Evolutionary conservation across 768 basidiomycete genomes (phyloP), one percentile per base, ranked within the genome.

Genomic region (Sarcodon aspratus): DNA sequence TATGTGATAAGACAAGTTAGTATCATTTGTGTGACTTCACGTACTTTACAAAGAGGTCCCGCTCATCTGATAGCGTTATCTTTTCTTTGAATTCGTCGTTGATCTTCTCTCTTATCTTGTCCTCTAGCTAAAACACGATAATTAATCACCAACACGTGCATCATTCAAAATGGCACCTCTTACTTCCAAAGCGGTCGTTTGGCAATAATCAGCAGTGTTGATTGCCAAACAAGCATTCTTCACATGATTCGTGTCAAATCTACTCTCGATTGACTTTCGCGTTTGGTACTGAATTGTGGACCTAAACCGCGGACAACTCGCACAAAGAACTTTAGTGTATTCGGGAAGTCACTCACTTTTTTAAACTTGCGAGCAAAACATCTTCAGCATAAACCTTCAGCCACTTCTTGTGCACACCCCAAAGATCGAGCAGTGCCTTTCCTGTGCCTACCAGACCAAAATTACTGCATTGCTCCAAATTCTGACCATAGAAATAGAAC

Each of bases 201-300:
- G 87, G 59, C 96, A 99, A 61, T 98, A 99, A 60, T 98, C 94
- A 1, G 94, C 95, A 0, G 96, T 99, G 59, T 99, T 98, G 59
- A 99, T 82, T 21, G 95, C 67, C n/a, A 91, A 69, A 60, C 90
- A 93, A 0, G 88, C 80, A 53, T 86, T 88, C 57, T 79, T 81
- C 33, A 98, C 63, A 51, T 93, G 83, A 3, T 71, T 71, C 7
- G 75, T 53, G 60, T 96, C 93, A 33, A 80, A 75, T n/a, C 85
- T 78, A 6, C 79, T 77, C 45, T 99, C 95, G 15, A 70, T 70
- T 1, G 94, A 97, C 56, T 76, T 78, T 1, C 93, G 79, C 43
- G 69, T 48, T 46, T 63, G 65, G 40, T 17, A 42, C 40, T 42
- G 40, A 3, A 48, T 52, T 60, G 70, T 55, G 57, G 59, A 74